Evolutionary conservation across 441 rosid genomes (phyloP).

Genomic region (Pelargonium myrrhifolium): DNA sequence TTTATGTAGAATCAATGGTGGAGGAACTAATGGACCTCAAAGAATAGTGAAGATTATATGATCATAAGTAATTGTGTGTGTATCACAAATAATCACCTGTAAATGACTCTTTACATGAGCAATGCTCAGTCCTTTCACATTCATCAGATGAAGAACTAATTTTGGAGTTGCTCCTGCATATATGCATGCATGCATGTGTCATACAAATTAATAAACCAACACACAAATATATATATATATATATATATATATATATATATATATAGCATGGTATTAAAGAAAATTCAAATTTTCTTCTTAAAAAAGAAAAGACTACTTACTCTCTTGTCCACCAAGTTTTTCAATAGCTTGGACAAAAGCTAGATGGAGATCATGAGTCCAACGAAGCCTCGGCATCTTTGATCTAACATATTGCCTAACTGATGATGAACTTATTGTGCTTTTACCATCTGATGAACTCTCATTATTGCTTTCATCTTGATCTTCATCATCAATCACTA

Average conservation of each 20-base stretch:
- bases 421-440: constrained; percentile 15
- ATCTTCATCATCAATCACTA: neutral
- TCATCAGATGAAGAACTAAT: constrained; percentile 65
- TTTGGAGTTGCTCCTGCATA: constrained; percentile 59
- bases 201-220: no score
- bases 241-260: no score
- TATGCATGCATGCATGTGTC: neutral
- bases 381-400: constrained; percentile 54
- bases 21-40: no score
- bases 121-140: constrained; percentile 59
- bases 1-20: no score
- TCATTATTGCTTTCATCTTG: neutral
- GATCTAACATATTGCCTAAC: constrained; percentile 55
- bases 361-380: constrained; percentile 51
- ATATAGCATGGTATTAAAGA: no score
- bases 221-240: no score
- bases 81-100: constrained; percentile 33
- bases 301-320: constrained; percentile 22
- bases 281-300: no score
- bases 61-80: no score
- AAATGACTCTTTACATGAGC: constrained; percentile 80
- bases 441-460: neutral
- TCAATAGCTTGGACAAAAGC: constrained; percentile 46
- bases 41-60: no score
- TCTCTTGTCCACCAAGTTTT: constrained; percentile 48